Base-by-base conservation (phyloP, 2,329 filamentous ascomycete species). In the Monosporascus sp. region DNA sequence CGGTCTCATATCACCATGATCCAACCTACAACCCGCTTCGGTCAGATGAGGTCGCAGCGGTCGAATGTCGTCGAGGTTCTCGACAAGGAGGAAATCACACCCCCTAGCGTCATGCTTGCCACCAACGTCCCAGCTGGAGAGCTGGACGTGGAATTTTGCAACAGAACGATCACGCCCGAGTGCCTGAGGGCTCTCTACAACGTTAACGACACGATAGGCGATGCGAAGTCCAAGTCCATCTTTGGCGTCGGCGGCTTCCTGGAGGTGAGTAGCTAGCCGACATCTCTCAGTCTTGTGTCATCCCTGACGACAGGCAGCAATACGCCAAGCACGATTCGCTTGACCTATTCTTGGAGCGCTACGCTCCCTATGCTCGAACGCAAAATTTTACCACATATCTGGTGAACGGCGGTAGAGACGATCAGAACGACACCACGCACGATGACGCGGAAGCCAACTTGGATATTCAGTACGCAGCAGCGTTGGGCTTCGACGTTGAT, bases 11-110 rank as follows among this genome's bases (percentile, higher is more conserved):
- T 88, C 53, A 79, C 81, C 53, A 74, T 86, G 62, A 81, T 88
- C 48, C 82, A 86, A 65, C 84, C 84, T 1, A 87, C 84, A 0
- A 87, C 81, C 4, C 74, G 79, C 39, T 88, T 87, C 54, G 79
- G 80, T 18, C 70, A 76, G 51, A 72, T 79, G 22, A 66, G 65
- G 31, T 59, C 75, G 2, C 74, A 79, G 52, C 63, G 60, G 45
- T 72, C 65, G 25, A 67, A 67, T 6, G 65, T 78, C 51, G 78
- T 67, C 52, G 64, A 72, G 14, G 58, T 68, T 48, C 59, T 67
- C 47, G 60, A 63, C 36, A 48, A 71, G 14, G 59, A 60, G 24
- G 57, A 61, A 14, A 54, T 57, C n/a, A 7, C 22, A 2, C 53
- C 56, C 6, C 51, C 58, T 31, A 48, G 51, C 18, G 48, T 52